Evolutionary conservation across 2,329 filamentous ascomycete species (phyloP), one percentile per base, ranked within the genome.

Genomic region (Claviceps pazoutovae): DNA sequence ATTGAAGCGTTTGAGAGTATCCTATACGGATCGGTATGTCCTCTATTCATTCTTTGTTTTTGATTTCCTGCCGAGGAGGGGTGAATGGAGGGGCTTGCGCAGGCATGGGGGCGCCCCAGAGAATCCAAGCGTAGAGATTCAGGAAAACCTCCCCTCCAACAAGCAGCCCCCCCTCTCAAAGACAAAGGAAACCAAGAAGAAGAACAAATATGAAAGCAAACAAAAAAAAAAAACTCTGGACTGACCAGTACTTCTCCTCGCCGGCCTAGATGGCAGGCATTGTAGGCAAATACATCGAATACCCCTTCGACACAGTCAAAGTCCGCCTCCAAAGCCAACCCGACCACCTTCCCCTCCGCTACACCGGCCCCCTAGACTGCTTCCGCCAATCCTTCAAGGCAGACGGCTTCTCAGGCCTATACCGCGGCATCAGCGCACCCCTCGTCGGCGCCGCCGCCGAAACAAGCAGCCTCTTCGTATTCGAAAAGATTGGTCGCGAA

Each of bases 301-400:
- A 96, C 66, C 93, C 93, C 23, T 98, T 98, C 70, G 93, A 98
- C 70, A 98, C 93, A 0, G 84, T 98, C 67, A 98, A 98, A 71
- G 93, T 98, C 54, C 86, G 93, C 42, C 79, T 98, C 11, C 93
- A 98, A 67, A 93, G 91, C n/a, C 91, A 97, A 67, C 87, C 89
- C 37, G 85, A 91, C 66, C 80, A 84, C 60, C 74, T 88, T 2
- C 89, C 88, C 16, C 78, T 90, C 19, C 83, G 79, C 54, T 97
- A 96, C 68, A 81, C 72, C 5, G 93, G 93, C 0, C 91, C 93
- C 0, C 62, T 96, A 56, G 93, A 98, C 70, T 97, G 93, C 71
- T 95, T 98, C 70, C 79, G 82, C 60, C 86, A 97, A 71, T 89
- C 88, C 8, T 74, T 95, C 58, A 79, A 77, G 56, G 75, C 79